Evolutionary conservation across 75 land plant genomes (phyloP).

Genomic region (Sequoia sempervirens): DNA sequence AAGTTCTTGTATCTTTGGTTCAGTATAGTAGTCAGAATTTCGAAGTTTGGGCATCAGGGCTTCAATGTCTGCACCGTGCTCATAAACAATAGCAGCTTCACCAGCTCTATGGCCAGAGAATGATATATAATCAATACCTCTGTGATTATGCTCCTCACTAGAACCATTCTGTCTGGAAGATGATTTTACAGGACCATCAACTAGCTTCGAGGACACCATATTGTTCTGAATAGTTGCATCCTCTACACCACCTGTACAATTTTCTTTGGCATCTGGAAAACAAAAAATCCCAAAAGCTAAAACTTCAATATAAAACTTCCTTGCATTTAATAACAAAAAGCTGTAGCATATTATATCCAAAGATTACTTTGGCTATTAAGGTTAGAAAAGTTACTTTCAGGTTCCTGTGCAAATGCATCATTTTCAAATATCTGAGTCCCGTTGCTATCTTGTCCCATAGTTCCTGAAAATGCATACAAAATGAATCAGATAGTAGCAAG

Average conservation of each 20-base stretch:
- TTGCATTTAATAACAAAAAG: neutral
- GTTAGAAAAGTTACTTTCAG: neutral
- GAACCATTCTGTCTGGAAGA: no score
- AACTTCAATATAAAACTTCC: neutral
- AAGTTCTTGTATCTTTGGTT: no score
- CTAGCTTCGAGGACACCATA: no score
- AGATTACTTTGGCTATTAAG: neutral
- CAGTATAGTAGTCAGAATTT: slow-evolving; percentile 78
- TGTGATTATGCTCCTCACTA: no score
- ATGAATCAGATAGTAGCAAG: neutral
- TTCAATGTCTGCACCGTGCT: slow-evolving; percentile 34
- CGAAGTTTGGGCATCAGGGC: slow-evolving; percentile 85
- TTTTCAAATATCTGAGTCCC: neutral
- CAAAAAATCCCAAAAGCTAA: neutral
- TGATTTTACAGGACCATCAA: no score
- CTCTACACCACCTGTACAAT: slow-evolving; percentile 18
- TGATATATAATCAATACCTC: no score
- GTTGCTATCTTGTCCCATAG: neutral
- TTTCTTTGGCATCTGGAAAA: slow-evolving; percentile 13
- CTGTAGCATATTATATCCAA: neutral
- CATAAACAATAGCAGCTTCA: no score
- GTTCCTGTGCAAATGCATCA: neutral
- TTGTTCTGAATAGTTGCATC: neutral
- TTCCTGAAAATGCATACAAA: neutral
- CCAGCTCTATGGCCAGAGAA: no score